Evolutionary conservation across 1,284 basidiomycete species (phyloP), one percentile per base, ranked within the genome.

Genomic region (Microbotryum lychnidis-dioicae): DNA sequence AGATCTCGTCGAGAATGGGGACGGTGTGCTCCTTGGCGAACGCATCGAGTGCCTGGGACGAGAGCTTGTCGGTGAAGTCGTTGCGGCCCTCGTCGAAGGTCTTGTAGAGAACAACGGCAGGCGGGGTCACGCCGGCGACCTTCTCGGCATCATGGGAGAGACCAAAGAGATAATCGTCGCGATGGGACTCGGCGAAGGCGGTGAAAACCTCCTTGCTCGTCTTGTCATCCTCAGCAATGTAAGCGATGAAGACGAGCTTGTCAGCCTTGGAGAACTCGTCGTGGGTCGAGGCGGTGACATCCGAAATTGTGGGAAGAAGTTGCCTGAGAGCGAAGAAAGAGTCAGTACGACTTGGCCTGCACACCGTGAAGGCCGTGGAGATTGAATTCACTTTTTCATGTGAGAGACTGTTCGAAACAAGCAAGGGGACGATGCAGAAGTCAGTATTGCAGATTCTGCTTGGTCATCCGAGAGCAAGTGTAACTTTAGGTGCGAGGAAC

Each of bases 111-210:
- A 97, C 87, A 65, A 98, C 81, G 55, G 89, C 83, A 25, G 94
- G 93, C 44, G 86, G 79, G 50, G 81, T 80, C 70, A 91, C 83
- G 56, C 85, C 87, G 63, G 85, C 84, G 62, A 83, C 83, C 20
- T 81, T 66, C 53, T 69, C 82, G 42, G 82, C 76, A 73, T 92
- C 89, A 55, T 85, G 85, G 59, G 85, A 81, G 58, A 89, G 75
- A 77, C 96, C 96, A 71, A 98, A 98, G 61, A 97, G 84, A 77
- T 86, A 97, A 71, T 87, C 83, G 70, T 99, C 94, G 64, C 96
- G 90, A 76, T 89, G 86, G 65, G 83, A 81, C 74, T 94, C 85
- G 68, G 94, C 94, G 63, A 85, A 81, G 21, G 82, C 81, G 73
- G 80, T 83, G 80, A 91, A 96, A 70, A 84, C 84, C 48, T 85